Base-by-base conservation (phyloP, 208 protist genomes). In the Spongospora subterranea region DNA sequence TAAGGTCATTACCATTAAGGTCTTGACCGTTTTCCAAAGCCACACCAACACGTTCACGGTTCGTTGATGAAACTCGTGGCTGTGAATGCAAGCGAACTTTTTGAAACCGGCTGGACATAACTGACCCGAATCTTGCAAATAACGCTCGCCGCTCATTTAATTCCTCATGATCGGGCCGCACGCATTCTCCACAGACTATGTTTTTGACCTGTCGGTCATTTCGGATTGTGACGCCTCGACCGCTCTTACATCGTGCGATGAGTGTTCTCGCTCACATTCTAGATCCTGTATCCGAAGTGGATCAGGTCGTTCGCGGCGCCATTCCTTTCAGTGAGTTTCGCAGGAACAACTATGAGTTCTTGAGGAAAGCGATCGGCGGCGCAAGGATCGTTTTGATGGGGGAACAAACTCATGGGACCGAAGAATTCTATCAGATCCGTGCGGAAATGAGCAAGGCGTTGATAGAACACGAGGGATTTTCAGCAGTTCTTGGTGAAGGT, bases 381-480 rank as follows among this genome's bases (percentile, higher is more conserved):
- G 71, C 71, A 20, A 6, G n/a, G 35, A n/a, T 82, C 71, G 71
- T 82, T 43, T 43, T 82, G 35, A 6, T 82, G 17, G 71, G 71
- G 17, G 71, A 82, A 43, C 17, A 82, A n/a, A 82, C 71, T 6
- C 71, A 82, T n/a, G 71, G 71, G 13, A 82, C 71, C n/a, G 71
- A 82, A 43, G 71, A 82, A n/a, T 82, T 82, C 71, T 82, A 82
- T 43, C n/a, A 35, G n/a, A 45, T 82, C 35, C 71, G 71, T 43
- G n/a, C 71, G 6, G 71, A 82, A 6, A 35, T 82, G 6, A 39
- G 35, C 71, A 82, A 82, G n/a, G 71, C 71, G 35, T n/a, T 82
- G 13, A 82, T 82, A 20, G 71, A 82, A n/a, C 71, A n/a, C 35
- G 71, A 82, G 35, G 71, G 71, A 6, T 82, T 82, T n/a, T 45